Evolutionary conservation across 306 rosid genomes (phyloP), one percentile per base, ranked within the genome.

Genomic region (Trifolium pratense): DNA sequence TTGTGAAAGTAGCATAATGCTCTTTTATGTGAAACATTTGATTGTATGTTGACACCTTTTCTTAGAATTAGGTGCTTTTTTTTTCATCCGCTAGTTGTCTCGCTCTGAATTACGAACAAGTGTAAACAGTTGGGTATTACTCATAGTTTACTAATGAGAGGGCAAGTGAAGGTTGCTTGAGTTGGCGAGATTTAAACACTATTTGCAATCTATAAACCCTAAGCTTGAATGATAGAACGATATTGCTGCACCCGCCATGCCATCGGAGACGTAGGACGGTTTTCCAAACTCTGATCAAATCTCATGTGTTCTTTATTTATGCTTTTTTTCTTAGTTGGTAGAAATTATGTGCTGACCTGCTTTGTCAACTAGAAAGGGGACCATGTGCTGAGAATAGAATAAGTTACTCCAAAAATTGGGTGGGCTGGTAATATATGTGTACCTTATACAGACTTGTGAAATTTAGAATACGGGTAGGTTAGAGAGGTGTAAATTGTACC

Each of bases 41-140:
- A 52, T 60, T 3, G 46, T 31, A 17, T 31, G 10, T 60, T 39
- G 25, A 15, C 61, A 4, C 66, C 42, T 77, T 62, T 26, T 21
- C 65, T 40, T 34, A 70, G 57, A 57, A 66, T 72, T 71, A 66
- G 71, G 32, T 5, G 32, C 32, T 29, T 52, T 71, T 76, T 76
- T 20, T 52, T 25, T 5, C 60, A 25, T 64, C 68, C 29, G 55
- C 70, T 70, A 9, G 49, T 64, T 75, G 25, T 16, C 51, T 70
- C 16, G 72, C 65, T 71, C 58, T 43, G 51, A 36, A 31, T 55
- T 49, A 55, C 37, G 40, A 52, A 26, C 56, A 52, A 75, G 45
- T 21, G 57, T n/a, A 32, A 25, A 32, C 9, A 52, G 49, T 43
- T 43, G 49, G 48, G 14, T 36, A 36, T 36, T 7, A 7, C 39